Evolutionary conservation across 2,329 filamentous ascomycete species (phyloP).

Genomic region (Pyricularia grisea): DNA sequence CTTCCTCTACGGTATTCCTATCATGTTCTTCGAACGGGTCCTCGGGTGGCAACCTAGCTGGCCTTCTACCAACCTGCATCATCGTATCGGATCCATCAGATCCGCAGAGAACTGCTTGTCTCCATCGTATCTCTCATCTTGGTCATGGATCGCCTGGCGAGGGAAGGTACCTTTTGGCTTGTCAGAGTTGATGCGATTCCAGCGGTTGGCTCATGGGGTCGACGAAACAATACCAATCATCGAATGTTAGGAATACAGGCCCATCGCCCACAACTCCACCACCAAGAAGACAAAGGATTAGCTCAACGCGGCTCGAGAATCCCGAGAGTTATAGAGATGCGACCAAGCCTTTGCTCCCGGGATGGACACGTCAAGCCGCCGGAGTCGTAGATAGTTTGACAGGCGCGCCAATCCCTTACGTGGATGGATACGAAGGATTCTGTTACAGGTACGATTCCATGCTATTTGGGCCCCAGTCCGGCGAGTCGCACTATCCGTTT

Average conservation of each 20-base stretch:
- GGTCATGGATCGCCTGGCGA: background rate
- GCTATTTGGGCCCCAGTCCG: background rate
- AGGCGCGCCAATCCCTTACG: background rate
- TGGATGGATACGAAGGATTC: background rate
- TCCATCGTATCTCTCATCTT: background rate
- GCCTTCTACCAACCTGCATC: background rate
- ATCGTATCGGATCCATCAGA: background rate
- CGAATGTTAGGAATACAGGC: background rate
- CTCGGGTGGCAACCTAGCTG: background rate
- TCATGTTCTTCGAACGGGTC: background rate
- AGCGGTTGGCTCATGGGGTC: rapidly evolving
- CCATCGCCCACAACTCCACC: background rate
- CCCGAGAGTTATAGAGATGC: background rate
- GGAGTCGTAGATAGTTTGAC: too few relatives aligned
- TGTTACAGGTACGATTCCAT: background rate
- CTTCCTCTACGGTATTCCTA: background rate
- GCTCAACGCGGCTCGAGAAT: background rate
- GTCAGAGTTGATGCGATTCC: background rate
- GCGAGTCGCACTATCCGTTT: background rate
- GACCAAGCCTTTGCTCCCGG: background rate
- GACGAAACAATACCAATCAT: background rate
- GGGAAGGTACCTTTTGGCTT: background rate
- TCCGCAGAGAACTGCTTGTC: background rate
- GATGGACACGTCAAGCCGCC: background rate
- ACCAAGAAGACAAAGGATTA: background rate